These are phyloP conservation scores for Viridothelium virens DNA, from an alignment of 495 filamentous ascomycete genomes.

Conservation along the genomic window DNA sequence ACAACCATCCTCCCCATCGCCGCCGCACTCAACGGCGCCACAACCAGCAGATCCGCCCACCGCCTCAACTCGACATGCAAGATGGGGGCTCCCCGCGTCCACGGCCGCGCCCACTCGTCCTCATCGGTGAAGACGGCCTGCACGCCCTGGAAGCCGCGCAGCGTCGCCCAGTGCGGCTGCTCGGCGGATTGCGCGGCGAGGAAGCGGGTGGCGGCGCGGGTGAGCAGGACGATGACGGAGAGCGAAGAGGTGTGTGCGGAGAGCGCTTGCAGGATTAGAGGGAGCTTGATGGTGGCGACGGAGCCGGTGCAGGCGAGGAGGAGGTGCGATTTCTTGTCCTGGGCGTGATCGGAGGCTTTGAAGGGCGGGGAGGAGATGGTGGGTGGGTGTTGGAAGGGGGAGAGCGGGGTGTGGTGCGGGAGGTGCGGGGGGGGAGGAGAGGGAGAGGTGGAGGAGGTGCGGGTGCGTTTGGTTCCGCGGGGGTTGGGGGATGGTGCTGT, in stretches of 20 bases:
- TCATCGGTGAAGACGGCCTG: slow-evolving; percentile 67
- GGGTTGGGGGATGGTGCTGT: background rate
- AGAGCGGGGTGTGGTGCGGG: background rate
- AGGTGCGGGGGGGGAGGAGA: background rate
- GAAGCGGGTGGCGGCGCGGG: slow-evolving; percentile 61
- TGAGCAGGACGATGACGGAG: slow-evolving; percentile 72
- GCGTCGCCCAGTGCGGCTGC: slow-evolving; percentile 53
- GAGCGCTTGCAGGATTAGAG: slow-evolving; percentile 57
- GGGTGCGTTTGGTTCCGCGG: background rate
- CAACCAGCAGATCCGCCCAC: slow-evolving; percentile 73
- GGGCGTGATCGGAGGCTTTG: slow-evolving; percentile 27
- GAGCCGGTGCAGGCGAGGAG: slow-evolving; percentile 69
- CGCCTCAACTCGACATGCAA: slow-evolving; percentile 78
- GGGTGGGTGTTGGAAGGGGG: background rate
- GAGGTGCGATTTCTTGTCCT: slow-evolving; percentile 65
- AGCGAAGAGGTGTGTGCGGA: slow-evolving; percentile 43
- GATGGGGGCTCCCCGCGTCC: slow-evolving; percentile 59
- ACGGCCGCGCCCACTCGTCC: slow-evolving; percentile 73
- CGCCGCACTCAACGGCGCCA: slow-evolving; percentile 75
- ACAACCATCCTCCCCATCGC: slow-evolving; percentile 66
- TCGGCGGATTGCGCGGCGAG: slow-evolving; percentile 59
- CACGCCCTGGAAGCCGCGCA: slow-evolving; percentile 50
- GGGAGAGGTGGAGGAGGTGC: background rate
- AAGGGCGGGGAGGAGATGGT: slow-evolving; percentile 12
- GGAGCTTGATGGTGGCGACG: slow-evolving; percentile 87